Conservation (phyloP, 192 early-diverging fungal genomes). For the Lobosporangium transversale region DNA sequence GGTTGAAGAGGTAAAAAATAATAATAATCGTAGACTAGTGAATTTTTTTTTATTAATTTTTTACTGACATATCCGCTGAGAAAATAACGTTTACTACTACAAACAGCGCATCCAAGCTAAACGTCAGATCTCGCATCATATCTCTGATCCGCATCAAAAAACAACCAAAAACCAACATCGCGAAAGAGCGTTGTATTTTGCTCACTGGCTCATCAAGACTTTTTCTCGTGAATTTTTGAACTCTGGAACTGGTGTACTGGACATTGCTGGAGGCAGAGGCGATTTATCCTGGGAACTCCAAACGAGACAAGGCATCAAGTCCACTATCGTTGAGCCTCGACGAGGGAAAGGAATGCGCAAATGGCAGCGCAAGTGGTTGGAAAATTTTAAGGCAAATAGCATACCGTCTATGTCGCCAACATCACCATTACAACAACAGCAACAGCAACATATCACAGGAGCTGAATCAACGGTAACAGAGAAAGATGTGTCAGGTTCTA, state of each 20-base stretch:
- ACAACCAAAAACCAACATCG: constrained; percentile 62
- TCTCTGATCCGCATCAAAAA: constrained; percentile 55
- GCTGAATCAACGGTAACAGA: background rate
- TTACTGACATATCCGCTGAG: too few relatives aligned
- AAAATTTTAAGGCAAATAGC: constrained; percentile 23
- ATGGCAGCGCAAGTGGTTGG: constrained; percentile 50
- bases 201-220: constrained; percentile 60
- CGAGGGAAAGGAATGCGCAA: constrained; percentile 53
- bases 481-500: background rate
- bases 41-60: too few relatives aligned
- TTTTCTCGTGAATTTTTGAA: constrained; percentile 45
- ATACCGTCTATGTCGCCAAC: too few relatives aligned
- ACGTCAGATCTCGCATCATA: constrained; percentile 48
- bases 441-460: background rate
- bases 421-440: too few relatives aligned
- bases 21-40: too few relatives aligned
- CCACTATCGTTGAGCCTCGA: constrained; percentile 61
- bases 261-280: constrained; percentile 69
- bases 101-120: constrained; percentile 54
- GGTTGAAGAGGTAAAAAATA: constrained; percentile 34
- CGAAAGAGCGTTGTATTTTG: constrained; percentile 61
- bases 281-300: constrained; percentile 59
- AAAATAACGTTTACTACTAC: too few relatives aligned
- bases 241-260: constrained; percentile 57
- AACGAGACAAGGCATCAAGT: constrained; percentile 53